Evolutionary conservation across 1,284 basidiomycete genomes (phyloP), one percentile per base, ranked within the genome.

Genomic region (Puccinia brachypodii): DNA sequence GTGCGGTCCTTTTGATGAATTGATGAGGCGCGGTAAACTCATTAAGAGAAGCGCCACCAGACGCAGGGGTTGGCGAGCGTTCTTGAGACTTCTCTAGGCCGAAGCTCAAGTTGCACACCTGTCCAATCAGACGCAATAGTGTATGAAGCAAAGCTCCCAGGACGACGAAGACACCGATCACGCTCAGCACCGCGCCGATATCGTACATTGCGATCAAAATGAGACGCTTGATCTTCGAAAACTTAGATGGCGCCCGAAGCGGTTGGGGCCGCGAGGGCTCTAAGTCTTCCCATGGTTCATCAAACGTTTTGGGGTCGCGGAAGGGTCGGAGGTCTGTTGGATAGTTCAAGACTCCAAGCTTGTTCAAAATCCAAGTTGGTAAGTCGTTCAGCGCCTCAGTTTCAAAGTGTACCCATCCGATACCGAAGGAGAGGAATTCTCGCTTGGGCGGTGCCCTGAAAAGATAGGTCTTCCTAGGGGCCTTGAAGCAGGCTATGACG

Each of bases 371-470:
- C 28, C 22, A 14, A 19, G 38, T 56, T 0, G 73, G 73, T 4
- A 75, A 44, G 73, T 75, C 36, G 53, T 75, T 75, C 14, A 75
- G 36, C 13, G 33, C 53, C 25, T 56, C 36, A 3, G 33, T 75
- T 56, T 75, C 73, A 25, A 75, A 25, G 38, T 75, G 73, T 28
- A 75, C 11, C 73, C 73, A 75, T 31, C 73, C 73, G 40, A 75
- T 14, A 60, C 73, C 73, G 6, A 58, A 75, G 28, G 16, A 25
- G 28, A 75, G n/a, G 33, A 60, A 38, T 38, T 50, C 42, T 42
- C 22, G 33, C 36, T 60, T 60, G 73, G 2, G 56, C 36, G 53
- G n/a, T 8, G 36, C 3, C 31, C 53, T 75, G 11, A 16, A 19
- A 28, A 53, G 44, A 56, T 36, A 73, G n/a, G 33, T 56, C 53